phyloP scores from a whole-genome alignment of 2,329 filamentous ascomycete genomes.

The Penicillium sp. region DNA sequence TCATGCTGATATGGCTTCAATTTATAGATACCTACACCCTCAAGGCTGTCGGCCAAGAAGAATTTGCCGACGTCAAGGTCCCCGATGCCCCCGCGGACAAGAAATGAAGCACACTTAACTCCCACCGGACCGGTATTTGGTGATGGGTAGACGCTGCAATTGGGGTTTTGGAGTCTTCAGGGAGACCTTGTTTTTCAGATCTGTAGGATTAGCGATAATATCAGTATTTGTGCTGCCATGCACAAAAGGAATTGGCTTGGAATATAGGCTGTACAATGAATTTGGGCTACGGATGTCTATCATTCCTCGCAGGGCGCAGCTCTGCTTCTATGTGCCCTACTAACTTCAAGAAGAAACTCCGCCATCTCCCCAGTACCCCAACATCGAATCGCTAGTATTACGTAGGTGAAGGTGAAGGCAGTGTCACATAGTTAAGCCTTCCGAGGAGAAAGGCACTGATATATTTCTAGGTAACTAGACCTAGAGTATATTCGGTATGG shows the following conservation, averaged over 20 bases:
- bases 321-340: background rate
- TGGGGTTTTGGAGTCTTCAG: conserved; percentile 25
- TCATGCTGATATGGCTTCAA: conserved; percentile 1
- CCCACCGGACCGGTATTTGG: background rate
- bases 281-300: conserved; percentile 11
- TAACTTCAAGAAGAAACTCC: background rate
- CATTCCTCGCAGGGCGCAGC: background rate
- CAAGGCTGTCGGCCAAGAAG: conserved; percentile 85
- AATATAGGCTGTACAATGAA: conserved; percentile 9
- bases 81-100: conserved; percentile 63
- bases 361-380: background rate
- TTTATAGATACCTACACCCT: conserved; percentile 68
- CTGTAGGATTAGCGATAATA: conserved; percentile 16
- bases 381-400: background rate
- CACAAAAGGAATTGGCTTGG: conserved; percentile 16
- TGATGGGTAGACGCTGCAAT: background rate
- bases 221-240: conserved; percentile 14
- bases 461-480: conserved; percentile 2
- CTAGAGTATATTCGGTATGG: conserved; percentile 11
- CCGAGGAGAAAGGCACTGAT: background rate
- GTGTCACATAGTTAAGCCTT: background rate
- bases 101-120: conserved; percentile 20
- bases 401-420: background rate
- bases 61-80: conserved; percentile 92
- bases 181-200: conserved; percentile 13